Evolutionary conservation across 1,284 basidiomycete genomes (phyloP).

Genomic region (Apiotrichum laibachii): DNA sequence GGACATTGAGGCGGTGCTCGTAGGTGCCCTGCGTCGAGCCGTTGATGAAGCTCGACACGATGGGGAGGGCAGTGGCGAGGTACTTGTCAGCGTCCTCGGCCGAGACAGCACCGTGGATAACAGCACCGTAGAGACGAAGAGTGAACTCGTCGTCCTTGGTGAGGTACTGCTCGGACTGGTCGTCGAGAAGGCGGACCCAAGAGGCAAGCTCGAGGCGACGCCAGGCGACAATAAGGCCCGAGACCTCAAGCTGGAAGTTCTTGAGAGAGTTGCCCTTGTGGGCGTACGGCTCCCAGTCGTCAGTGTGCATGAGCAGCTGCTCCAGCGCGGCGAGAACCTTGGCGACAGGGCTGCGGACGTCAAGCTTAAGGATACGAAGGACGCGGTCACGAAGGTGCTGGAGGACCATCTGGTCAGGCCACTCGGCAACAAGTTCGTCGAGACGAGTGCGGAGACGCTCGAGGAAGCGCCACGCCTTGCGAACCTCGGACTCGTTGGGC

Average conservation of each 20-base stretch:
- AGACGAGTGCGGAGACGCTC: conserved; percentile 60
- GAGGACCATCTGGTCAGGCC: conserved; percentile 97
- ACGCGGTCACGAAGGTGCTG: conserved; percentile 79
- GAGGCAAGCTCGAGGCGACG: conserved; percentile 81
- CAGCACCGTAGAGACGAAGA: conserved; percentile 83
- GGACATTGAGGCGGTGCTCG: conserved; percentile 64
- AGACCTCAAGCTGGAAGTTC: conserved; percentile 65
- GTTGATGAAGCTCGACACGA: conserved; percentile 78
- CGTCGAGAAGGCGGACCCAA: conserved; percentile 79
- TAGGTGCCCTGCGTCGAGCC: conserved; percentile 83
- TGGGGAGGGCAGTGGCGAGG: conserved; percentile 66
- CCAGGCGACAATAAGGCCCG: conserved; percentile 81
- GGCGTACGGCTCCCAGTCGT: conserved; percentile 96
- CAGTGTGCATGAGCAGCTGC: conserved; percentile 78
- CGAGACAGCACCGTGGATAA: conserved; percentile 64
- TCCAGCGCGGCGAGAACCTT: conserved; percentile 81
- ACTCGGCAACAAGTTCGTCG: conserved; percentile 65
- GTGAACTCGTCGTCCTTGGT: conserved; percentile 77
- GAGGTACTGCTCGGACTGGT: conserved; percentile 64
- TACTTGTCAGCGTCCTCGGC: conserved; percentile 49
- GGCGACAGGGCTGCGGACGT: conserved; percentile 72
- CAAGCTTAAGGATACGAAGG: conserved; percentile 64
- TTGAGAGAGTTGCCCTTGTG: conserved; percentile 80
- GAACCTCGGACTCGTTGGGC: conserved; percentile 66
- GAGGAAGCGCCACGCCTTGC: conserved; percentile 61